Base-by-base conservation (phyloP, 305 asterid genomes). In the Plantago lanceolata region DNA sequence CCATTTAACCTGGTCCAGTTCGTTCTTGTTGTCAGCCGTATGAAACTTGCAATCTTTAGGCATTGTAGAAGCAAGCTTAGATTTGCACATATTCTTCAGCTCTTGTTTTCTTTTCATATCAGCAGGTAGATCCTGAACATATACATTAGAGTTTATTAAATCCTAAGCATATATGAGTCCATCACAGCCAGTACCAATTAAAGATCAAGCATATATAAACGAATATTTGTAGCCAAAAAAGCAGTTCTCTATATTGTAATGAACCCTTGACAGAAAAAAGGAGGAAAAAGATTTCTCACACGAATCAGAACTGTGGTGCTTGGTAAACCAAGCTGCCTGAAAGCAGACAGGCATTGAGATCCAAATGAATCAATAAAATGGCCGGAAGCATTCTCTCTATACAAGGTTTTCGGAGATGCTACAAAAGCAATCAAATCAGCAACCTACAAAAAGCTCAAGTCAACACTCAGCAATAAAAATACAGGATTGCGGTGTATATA, bases 351-450 rank as follows among this genome's bases (percentile, higher is more conserved):
- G 75, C 97, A 90, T 68, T 77, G 87, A 48, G 88, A 84, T 44
- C 96, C 99, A 85, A 89, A 93, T 48, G 95, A 78, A 83, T 93
- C 99, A 69, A 93, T 82, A 55, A 78, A 81, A 70, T 59, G 60
- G 66, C 61, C 60, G 47, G 76, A 19, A 56, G 70, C 75, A 66
- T 80, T 81, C 57, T 73, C 80, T 74, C 79, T 91, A 75, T 18
- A 48, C 18, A 71, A 51, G 72, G 84, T 74, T 69, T 74, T 78
- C 2, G 93, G 78, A 69, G 97, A 89, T 76, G 95, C 93, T 69
- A 93, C 96, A 79, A 93, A 93, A 65, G 90, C 97, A 80, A 93
- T 82, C 77, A 89, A 83, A 86, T 93, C 99, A 75, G 99, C 96
- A 73, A 87, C 89, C 99, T 93, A 70, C 54, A 74, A 57, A 57